phyloP scores from a whole-genome alignment of 2,329 filamentous ascomycete species.

The Colletotrichum trifolii region DNA sequence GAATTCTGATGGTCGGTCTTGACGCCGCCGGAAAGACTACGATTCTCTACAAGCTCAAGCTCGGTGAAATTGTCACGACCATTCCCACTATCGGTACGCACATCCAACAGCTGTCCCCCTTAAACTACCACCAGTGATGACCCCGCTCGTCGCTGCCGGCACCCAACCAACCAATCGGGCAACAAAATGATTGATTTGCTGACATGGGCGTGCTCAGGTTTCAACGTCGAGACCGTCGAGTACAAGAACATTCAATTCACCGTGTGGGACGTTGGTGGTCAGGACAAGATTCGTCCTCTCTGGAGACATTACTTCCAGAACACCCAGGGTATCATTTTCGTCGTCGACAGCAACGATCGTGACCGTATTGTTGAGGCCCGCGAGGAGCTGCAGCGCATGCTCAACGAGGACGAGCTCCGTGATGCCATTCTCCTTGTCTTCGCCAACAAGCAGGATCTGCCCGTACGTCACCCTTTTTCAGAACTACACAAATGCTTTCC shows the following conservation, averaged over 20 bases:
- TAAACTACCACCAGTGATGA: slow-evolving; percentile 8
- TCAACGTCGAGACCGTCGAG: slow-evolving; percentile 99
- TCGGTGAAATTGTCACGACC: slow-evolving; percentile 98
- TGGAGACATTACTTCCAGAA: slow-evolving; percentile 99
- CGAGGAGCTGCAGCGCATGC: slow-evolving; percentile 96
- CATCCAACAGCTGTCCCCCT: slow-evolving; percentile 7
- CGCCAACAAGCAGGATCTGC: slow-evolving; percentile 99
- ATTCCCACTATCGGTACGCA: slow-evolving; percentile 95
- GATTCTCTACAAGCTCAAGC: slow-evolving; percentile 99
- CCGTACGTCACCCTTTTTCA: slow-evolving; percentile 70
- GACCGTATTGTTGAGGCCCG: slow-evolving; percentile 97
- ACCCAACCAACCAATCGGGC: neutral
- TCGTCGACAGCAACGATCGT: slow-evolving; percentile 98
- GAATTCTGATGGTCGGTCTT: slow-evolving; percentile 99
- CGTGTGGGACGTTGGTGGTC: slow-evolving; percentile 99
- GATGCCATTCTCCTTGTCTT: slow-evolving; percentile 97
- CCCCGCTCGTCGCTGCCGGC: slow-evolving; percentile 7
- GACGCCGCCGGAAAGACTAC: slow-evolving; percentile 99
- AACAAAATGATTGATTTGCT: slow-evolving; percentile 39
- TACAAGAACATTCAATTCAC: slow-evolving; percentile 99
- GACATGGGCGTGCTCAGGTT: slow-evolving; percentile 65
- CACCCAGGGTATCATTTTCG: slow-evolving; percentile 99
- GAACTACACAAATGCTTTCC: neutral
- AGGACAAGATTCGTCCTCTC: slow-evolving; percentile 99
- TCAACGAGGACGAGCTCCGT: slow-evolving; percentile 98